Evolutionary conservation across 768 basidiomycete genomes (phyloP), one percentile per base, ranked within the genome.

Genomic region (Termitomyces sp.): DNA sequence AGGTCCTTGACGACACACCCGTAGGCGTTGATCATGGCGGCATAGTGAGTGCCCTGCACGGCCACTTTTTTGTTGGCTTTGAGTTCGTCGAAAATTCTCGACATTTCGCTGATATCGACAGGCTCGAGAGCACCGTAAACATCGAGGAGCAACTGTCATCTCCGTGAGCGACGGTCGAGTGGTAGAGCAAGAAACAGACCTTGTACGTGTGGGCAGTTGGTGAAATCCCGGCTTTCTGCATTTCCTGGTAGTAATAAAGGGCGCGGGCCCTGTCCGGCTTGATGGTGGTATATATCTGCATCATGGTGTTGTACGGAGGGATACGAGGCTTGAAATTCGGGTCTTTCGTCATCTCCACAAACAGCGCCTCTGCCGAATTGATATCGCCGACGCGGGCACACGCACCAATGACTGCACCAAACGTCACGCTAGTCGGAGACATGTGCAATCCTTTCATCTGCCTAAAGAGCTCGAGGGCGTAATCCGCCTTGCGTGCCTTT

Each of bases 261-360:
- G 88, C 90, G 48, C 85, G 81, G 28, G 80, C 81, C 53, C 94
- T 83, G 61, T 92, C 87, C 1, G 94, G 96, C 70, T 90, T 91
- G n/a, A 90, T 94, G 55, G 87, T 84, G 50, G 89, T 87, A 73
- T 93, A 94, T 65, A 96, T 78, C 70, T 99, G 97, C 84, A 99
- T 98, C 94, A 99, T 97, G 34, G 90, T 94, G 75, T 99, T 99
- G 80, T 87, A 99, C 0, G 96, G 96, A 20, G 96, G 97, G 1
- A 97, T 86, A 7, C 94, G 80, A 9, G 95, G 88, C 73, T 80
- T 88, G 79, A 94, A 98, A 63, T 87, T 88, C 36, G 72, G 76
- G 58, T 84, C 77, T 45, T 71, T 62, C 0, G 77, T 70, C 97
- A 99, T 98, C 75, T 98, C 94, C 55, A 72, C 67, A 74, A 97